These are phyloP conservation scores for Myxozyma kluyveri DNA, from an alignment of 805 yeast species.

Conservation along the genomic window DNA sequence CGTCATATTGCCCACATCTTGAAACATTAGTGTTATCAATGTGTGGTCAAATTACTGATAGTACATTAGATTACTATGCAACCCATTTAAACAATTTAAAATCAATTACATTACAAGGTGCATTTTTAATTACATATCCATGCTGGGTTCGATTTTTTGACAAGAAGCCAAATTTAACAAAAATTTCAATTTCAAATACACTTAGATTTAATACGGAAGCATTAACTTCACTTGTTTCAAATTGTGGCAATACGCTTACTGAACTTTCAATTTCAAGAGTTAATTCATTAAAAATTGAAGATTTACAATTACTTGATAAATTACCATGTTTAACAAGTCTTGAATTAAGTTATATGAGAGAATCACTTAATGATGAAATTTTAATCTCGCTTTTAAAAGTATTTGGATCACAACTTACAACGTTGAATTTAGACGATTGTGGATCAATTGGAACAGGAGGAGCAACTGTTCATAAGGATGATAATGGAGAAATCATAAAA, in stretches of 20 bases:
- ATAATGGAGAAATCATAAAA: background rate
- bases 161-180: constrained; percentile 52
- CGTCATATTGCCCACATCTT: constrained; percentile 74
- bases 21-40: constrained; percentile 66
- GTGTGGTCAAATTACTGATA: constrained; percentile 92
- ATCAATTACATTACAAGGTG: constrained; percentile 74
- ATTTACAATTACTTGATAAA: constrained; percentile 56
- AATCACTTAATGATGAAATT: constrained; percentile 39
- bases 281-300: constrained; percentile 65
- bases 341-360: constrained; percentile 66
- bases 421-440: constrained; percentile 71
- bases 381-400: constrained; percentile 52
- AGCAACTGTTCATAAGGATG: background rate
- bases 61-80: constrained; percentile 61
- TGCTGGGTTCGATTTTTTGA: constrained; percentile 79
- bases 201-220: constrained; percentile 75
- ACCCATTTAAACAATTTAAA: constrained; percentile 56
- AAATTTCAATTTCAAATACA: constrained; percentile 71
- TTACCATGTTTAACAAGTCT: constrained; percentile 46
- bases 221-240: constrained; percentile 57
- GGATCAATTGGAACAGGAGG: constrained; percentile 29
- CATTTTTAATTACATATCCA: constrained; percentile 73
- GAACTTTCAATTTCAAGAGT: constrained; percentile 62
- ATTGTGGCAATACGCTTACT: constrained; percentile 51
- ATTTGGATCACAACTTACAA: constrained; percentile 56